Percentiles rank a stretch among this genome's conserved stretches.
These are phyloP conservation scores for Mycosphaerelloides madeirae DNA, from an alignment of 2,329 filamentous ascomycete species.

Conservation along the genomic window DNA sequence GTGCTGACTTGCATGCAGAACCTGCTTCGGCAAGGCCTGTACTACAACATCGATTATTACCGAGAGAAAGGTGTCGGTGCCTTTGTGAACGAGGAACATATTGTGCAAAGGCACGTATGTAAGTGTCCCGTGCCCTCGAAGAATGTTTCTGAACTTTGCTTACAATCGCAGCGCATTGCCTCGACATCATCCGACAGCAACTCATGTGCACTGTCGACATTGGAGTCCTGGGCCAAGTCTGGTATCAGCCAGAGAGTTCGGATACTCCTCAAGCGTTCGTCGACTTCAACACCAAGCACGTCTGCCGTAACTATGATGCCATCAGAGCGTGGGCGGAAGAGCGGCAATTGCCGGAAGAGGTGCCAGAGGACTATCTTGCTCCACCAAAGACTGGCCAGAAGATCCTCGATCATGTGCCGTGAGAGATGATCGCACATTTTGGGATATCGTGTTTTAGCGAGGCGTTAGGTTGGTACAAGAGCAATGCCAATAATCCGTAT, in stretches of 20 bases:
- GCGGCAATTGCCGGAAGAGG: conserved; percentile 48
- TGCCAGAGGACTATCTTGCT: conserved; percentile 17
- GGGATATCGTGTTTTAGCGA: no score
- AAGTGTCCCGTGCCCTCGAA: no score
- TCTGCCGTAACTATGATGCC: conserved; percentile 55
- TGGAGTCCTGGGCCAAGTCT: conserved; percentile 58
- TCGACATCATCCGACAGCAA: conserved; percentile 60
- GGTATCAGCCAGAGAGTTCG: conserved; percentile 46
- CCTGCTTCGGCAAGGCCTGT: conserved; percentile 54
- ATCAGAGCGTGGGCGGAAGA: conserved; percentile 52
- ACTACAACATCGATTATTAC: conserved; percentile 60
- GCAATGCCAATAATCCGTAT: no score
- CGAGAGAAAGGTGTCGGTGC: conserved; percentile 47
- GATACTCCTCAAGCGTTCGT: conserved; percentile 47
- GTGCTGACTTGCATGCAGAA: conserved; percentile 39
- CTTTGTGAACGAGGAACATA: conserved; percentile 53
- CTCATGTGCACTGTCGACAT: conserved; percentile 61
- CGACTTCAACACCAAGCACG: conserved; percentile 59
- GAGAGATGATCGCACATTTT: not conserved
- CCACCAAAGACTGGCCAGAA: conserved; percentile 13
- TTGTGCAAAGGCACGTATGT: conserved; percentile 56
- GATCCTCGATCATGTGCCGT: conserved; percentile 14
- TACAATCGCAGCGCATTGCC: conserved; percentile 49
- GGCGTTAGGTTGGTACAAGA: no score
- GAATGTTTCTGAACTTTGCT: conserved; percentile 4